These are phyloP conservation scores for Cystoderma amianthinum DNA, from an alignment of 768 basidiomycete genomes.

Conservation along the genomic window DNA sequence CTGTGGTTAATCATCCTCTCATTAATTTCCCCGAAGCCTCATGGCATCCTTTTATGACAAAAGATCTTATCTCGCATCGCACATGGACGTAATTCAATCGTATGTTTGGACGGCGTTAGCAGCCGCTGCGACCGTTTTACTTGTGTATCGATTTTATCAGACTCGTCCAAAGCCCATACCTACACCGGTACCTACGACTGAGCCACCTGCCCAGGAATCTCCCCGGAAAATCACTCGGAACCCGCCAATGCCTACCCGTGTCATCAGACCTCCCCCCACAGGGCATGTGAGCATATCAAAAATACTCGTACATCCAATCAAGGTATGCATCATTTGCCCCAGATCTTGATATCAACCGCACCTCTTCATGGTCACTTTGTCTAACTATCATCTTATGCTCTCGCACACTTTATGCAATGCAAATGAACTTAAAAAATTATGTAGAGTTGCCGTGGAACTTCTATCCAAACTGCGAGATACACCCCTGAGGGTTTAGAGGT, in stretches of 20 bases:
- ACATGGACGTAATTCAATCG: not conserved
- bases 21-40: too few relatives aligned
- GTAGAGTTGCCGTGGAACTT: conserved; percentile 68
- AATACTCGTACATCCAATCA: conserved; percentile 64
- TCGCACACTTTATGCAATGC: too few relatives aligned
- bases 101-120: conserved; percentile 7
- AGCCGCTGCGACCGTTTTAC: not conserved
- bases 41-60: not conserved
- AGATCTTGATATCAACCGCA: not conserved
- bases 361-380: too few relatives aligned
- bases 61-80: not conserved
- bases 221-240: not conserved
- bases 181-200: too few relatives aligned
- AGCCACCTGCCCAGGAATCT: not conserved
- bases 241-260: not conserved
- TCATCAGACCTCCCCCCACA: conserved; percentile 3
- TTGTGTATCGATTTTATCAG: not conserved
- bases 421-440: too few relatives aligned
- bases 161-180: not conserved
- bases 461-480: conserved; percentile 48
- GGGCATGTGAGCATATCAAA: conserved; percentile 40
- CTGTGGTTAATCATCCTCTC: too few relatives aligned
- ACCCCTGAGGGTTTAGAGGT: conserved; percentile 65
- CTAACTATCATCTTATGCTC: too few relatives aligned
- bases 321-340: conserved; percentile 28